Evolutionary conservation across 192 early-diverging fungal genomes (phyloP).

Genomic region (Coemansia sp.): DNA sequence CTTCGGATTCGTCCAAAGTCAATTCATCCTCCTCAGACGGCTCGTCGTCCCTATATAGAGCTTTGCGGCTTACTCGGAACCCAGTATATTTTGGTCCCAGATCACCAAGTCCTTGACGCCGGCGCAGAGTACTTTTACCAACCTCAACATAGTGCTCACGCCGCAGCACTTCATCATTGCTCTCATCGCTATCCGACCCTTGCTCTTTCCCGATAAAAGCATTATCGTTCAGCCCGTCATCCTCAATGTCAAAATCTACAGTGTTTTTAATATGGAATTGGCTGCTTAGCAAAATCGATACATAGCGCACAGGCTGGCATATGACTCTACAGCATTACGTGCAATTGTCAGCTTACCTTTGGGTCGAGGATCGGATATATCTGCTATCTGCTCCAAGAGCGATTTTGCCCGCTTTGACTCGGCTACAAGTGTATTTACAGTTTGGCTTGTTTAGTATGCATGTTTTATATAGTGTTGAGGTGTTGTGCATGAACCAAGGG

Average conservation of each 20-base stretch:
- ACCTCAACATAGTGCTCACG: slow-evolving; percentile 73
- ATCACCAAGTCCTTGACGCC: slow-evolving; percentile 61
- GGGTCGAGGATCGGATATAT: slow-evolving; percentile 52
- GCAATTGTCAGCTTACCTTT: slow-evolving; percentile 25
- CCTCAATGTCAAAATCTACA: slow-evolving; percentile 74
- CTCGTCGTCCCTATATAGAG: slow-evolving; percentile 58
- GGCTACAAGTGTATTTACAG: slow-evolving; percentile 15
- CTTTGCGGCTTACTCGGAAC: slow-evolving; percentile 67
- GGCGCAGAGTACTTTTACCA: slow-evolving; percentile 70
- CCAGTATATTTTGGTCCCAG: slow-evolving; percentile 77
- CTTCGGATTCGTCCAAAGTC: neutral
- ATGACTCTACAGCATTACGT: neutral
- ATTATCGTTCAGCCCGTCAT: slow-evolving; percentile 58
- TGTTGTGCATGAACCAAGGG: neutral
- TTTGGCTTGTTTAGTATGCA: neutral
- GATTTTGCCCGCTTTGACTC: slow-evolving; percentile 39
- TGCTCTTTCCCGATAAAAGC: slow-evolving; percentile 47
- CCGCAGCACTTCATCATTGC: slow-evolving; percentile 53
- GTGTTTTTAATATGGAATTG: neutral
- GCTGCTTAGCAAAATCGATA: neutral
- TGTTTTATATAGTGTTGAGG: neutral
- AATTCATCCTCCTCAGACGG: slow-evolving; percentile 46
- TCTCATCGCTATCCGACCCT: slow-evolving; percentile 55
- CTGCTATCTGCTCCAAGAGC: slow-evolving; percentile 52
- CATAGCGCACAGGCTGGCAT: neutral